phyloP scores from a whole-genome alignment of 176 grass and related monocot species.

The Phoenix dactylifera region DNA sequence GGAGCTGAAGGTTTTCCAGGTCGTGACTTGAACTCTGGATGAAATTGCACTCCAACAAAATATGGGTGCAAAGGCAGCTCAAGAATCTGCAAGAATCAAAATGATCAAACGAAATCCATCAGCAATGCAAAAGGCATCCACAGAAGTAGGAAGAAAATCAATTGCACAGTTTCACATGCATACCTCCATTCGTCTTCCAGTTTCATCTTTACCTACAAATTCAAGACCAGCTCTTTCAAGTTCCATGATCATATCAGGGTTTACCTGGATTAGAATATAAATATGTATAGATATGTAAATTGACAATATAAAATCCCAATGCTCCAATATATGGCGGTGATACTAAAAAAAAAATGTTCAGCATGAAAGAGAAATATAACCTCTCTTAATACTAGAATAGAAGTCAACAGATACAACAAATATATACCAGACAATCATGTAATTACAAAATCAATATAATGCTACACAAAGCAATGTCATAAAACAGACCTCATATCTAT shows the following conservation, averaged over 20 bases:
- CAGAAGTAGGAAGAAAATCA: neutral
- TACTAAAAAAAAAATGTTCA: no score
- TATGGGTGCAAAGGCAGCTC: constrained; percentile 38
- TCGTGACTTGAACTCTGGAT: constrained; percentile 47
- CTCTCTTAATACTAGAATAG: no score
- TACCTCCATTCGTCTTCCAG: constrained; percentile 42
- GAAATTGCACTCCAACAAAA: constrained; percentile 46
- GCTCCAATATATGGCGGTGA: no score
- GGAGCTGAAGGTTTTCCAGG: constrained; percentile 38
- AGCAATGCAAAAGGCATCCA: no score
- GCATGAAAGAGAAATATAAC: no score
- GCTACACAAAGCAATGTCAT: neutral
- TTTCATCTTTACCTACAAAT: constrained; percentile 51
- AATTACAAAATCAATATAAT: neutral
- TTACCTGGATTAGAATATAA: constrained; percentile 33
- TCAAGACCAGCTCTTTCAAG: constrained; percentile 33
- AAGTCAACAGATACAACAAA: no score
- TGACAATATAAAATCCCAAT: no score
- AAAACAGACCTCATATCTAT: constrained; percentile 41
- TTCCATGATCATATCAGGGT: constrained; percentile 39
- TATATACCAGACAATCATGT: neutral
- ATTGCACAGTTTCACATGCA: neutral
- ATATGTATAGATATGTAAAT: no score
- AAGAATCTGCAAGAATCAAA: constrained; percentile 29
- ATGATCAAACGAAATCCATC: neutral